Evolutionary conservation across 305 asterid genomes (phyloP), one percentile per base, ranked within the genome.

Genomic region (Striga hermonthica): DNA sequence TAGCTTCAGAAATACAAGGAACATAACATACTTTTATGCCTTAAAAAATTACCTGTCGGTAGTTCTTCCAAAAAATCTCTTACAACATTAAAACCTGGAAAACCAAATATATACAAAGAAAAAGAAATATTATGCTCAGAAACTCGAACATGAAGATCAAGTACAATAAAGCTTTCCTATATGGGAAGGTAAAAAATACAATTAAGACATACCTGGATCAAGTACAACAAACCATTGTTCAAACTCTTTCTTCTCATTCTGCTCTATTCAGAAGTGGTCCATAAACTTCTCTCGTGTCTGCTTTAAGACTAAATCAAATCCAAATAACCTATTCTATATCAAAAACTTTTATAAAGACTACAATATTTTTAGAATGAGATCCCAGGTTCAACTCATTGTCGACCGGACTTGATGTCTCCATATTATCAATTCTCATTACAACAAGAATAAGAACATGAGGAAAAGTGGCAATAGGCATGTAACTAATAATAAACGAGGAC

Each of bases 291-390:
- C 7, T 41, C 14, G 15, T 11, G 8, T 4, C 15, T 11, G 15
- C 67, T 50, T 60, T 16, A 41, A 67, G 60, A 56, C 64, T 48
- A 71, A 64, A 54, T 50, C 16, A 52, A 70, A 65, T 61, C 39
- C 54, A 36, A 66, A 54, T 60, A 60, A 71, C 81, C 70, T 4
- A 6, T 78, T 74, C 82, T 60, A 67, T 56, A 74, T 74, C 73
- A 80, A 78, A 74, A 77, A 56, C 75, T 22, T 70, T 70, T 54
- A 15, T 14, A 69, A 70, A 69, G 13, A 68, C 63, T 64, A 61
- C 7, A 12, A 49, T 63, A 60, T 65, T 57, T 61, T 64, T 31
- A 50, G 47, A 63, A 15, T 12, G 54, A 28, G 59, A 62, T 59
- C 64, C 28, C 41, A 43, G 74, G 60, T 60, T 67, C 57, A 54